phyloP scores from a whole-genome alignment of 495 filamentous ascomycete genomes.

The Talaromyces trachyspermus region DNA sequence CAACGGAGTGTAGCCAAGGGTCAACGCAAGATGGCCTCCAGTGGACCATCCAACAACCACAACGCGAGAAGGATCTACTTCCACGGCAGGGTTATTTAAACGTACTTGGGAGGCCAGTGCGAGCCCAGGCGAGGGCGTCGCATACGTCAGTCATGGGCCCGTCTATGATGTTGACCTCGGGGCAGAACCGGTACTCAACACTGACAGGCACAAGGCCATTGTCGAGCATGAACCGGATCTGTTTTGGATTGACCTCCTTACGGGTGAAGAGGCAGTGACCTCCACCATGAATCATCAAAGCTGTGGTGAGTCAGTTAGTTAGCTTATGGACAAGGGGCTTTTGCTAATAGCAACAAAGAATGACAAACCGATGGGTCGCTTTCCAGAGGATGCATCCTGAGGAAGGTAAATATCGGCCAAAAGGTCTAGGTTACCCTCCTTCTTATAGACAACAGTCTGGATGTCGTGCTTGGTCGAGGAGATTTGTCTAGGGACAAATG shows the following conservation, averaged over 20 bases:
- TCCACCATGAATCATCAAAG: conserved; percentile 53
- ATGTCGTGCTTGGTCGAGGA: neutral
- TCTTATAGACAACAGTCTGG: conserved; percentile 28
- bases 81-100: conserved; percentile 18
- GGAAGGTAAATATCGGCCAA: conserved; percentile 43
- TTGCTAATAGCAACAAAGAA: too few relatives aligned
- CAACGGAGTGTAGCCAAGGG: conserved; percentile 31
- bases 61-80: conserved; percentile 29
- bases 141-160: conserved; percentile 44
- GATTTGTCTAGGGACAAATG: neutral
- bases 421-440: conserved; percentile 18
- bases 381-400: neutral
- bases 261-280: conserved; percentile 41
- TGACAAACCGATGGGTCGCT: neutral
- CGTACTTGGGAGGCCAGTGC: conserved; percentile 31
- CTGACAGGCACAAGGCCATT: conserved; percentile 45
- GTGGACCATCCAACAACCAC: conserved; percentile 51
- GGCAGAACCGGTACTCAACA: conserved; percentile 51
- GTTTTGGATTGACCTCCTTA: conserved; percentile 34
- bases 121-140: conserved; percentile 40
- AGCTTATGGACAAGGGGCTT: too few relatives aligned
- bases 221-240: conserved; percentile 30
- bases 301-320: conserved; percentile 16
- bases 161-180: conserved; percentile 39
- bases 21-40: conserved; percentile 47